phyloP scores from a whole-genome alignment of 1,284 basidiomycete species.

The Microbotryum saponariae region DNA sequence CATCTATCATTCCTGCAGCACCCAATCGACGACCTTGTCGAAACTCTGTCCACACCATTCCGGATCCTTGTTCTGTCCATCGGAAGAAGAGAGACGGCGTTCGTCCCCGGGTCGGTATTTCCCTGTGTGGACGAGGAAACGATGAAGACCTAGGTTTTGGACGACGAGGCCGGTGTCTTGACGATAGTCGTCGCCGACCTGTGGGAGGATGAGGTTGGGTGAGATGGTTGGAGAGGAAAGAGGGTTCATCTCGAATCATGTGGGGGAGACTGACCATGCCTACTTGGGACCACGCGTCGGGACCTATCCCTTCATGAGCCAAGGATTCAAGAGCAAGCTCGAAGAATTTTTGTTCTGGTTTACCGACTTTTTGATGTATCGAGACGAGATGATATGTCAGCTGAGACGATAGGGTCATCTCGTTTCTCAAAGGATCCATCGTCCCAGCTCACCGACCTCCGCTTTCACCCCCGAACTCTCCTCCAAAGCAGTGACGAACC shows the following conservation, averaged over 20 bases:
- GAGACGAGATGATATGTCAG: no score
- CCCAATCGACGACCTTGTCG: constrained; percentile 9
- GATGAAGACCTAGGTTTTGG: constrained; percentile 63
- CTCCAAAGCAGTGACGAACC: constrained; percentile 59
- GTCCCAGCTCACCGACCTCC: constrained; percentile 39
- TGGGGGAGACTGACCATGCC: constrained; percentile 47
- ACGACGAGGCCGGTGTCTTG: constrained; percentile 69
- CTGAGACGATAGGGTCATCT: no score
- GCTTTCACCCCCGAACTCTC: constrained; percentile 49
- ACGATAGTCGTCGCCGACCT: constrained; percentile 58
- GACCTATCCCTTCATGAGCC: constrained; percentile 34
- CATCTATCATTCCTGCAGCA: background rate
- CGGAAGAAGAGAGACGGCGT: constrained; percentile 35
- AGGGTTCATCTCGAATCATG: no score
- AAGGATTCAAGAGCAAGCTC: constrained; percentile 52
- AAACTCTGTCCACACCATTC: constrained; percentile 16
- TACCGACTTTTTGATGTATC: constrained; percentile 47
- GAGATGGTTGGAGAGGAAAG: background rate
- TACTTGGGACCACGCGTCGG: constrained; percentile 40
- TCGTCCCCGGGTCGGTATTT: constrained; percentile 59
- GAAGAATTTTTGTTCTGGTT: constrained; percentile 57
- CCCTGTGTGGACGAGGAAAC: constrained; percentile 66
- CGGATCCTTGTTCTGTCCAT: background rate
- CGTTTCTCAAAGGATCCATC: no score
- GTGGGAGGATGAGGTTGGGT: background rate